Percentiles rank a stretch among this genome's conserved stretches.
These are phyloP conservation scores for Diplodia scrobiculata DNA, from an alignment of 2,329 filamentous ascomycete species.

Conservation along the genomic window DNA sequence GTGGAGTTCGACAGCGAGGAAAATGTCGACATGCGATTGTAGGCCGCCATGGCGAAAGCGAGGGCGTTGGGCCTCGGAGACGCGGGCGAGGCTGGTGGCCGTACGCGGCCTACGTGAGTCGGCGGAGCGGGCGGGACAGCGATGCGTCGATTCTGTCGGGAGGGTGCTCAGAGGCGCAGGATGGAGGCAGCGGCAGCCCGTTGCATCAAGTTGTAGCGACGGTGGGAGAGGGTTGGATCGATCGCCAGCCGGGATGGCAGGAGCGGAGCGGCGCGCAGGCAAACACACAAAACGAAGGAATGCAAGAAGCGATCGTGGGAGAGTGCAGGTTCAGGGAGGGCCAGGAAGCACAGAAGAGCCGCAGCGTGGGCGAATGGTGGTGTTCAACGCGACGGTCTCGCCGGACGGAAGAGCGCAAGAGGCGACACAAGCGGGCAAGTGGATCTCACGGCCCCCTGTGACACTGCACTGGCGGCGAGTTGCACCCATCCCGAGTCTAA, in stretches of 20 bases:
- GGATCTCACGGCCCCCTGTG: constrained; percentile 25
- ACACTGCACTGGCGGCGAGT: constrained; percentile 4
- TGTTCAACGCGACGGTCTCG: constrained; percentile 24
- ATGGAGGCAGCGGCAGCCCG: not conserved
- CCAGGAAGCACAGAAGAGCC: constrained; percentile 9
- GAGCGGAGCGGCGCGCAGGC: constrained; percentile 10
- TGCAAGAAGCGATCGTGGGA: constrained; percentile 14
- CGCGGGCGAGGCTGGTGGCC: constrained; percentile 8
- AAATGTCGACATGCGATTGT: constrained; percentile 62
- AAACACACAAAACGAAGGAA: constrained; percentile 23
- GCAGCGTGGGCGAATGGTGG: constrained; percentile 24
- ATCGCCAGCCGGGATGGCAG: constrained; percentile 11
- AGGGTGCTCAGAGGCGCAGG: constrained; percentile 4
- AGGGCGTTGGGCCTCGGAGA: constrained; percentile 8
- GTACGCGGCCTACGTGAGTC: not conserved
- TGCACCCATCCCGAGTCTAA: constrained; percentile 24
- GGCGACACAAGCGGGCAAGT: constrained; percentile 22
- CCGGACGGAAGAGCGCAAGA: constrained; percentile 23
- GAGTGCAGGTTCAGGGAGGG: constrained; percentile 11
- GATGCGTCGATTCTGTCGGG: not conserved
- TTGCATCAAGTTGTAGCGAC: constrained; percentile 25
- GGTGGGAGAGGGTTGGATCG: constrained; percentile 14
- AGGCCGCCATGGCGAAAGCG: constrained; percentile 47
- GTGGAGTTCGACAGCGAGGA: constrained; percentile 63
- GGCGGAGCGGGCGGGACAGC: not conserved